phyloP scores from a whole-genome alignment of 768 basidiomycete genomes.

The Termitomyces sp. region DNA sequence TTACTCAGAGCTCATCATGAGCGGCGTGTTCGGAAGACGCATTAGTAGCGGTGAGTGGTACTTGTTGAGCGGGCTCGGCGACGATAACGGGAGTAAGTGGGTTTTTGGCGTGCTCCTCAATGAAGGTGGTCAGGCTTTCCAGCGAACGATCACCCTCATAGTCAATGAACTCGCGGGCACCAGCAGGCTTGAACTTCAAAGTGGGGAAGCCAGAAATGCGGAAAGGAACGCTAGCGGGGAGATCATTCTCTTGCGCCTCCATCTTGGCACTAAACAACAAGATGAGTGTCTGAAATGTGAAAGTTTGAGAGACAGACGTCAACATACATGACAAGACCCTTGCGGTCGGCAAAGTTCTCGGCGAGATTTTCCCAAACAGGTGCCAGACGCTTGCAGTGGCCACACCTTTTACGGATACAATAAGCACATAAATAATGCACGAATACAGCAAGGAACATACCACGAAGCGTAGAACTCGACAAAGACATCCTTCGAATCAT shows the following conservation, averaged over 20 bases:
- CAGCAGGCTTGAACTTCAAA: slow-evolving; percentile 93
- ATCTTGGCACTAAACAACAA: slow-evolving; percentile 71
- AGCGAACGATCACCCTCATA: slow-evolving; percentile 90
- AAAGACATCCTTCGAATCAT: slow-evolving; percentile 91
- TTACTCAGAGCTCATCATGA: slow-evolving; percentile 42
- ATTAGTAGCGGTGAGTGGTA: slow-evolving; percentile 21
- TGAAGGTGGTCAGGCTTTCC: slow-evolving; percentile 79
- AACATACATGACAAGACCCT: slow-evolving; percentile 75
- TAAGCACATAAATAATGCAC: neutral
- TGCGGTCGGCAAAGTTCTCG: slow-evolving; percentile 71
- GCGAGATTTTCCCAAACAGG: slow-evolving; percentile 91
- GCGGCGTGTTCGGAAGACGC: slow-evolving; percentile 13
- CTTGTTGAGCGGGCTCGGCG: slow-evolving; percentile 31
- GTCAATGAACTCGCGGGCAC: slow-evolving; percentile 79
- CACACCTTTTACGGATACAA: slow-evolving; percentile 50
- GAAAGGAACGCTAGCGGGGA: slow-evolving; percentile 87
- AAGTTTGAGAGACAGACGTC: neutral
- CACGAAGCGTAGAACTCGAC: slow-evolving; percentile 97
- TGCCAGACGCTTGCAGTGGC: slow-evolving; percentile 95
- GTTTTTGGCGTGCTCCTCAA: slow-evolving; percentile 80
- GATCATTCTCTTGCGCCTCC: slow-evolving; percentile 94
- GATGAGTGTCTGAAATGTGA: slow-evolving; percentile 5
- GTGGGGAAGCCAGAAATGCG: slow-evolving; percentile 88
- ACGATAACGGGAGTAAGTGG: slow-evolving; percentile 38
- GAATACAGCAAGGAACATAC: slow-evolving; percentile 39